Conservation (phyloP, 208 protist species). For the Leishmania martiniquensis region DNA sequence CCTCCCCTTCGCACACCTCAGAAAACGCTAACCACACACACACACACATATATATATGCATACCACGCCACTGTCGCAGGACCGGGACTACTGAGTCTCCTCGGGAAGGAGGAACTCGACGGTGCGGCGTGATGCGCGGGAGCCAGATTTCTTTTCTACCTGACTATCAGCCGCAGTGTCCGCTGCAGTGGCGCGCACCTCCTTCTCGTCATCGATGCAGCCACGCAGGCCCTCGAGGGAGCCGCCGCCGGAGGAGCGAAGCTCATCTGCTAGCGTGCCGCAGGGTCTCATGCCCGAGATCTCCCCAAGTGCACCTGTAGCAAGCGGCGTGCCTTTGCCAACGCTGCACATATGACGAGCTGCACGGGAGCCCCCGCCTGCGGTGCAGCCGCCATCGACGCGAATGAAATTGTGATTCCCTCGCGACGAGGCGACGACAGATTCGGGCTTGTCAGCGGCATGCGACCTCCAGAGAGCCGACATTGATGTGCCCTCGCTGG, state of each 20-base stretch:
- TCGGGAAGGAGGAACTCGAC: conserved; percentile 23
- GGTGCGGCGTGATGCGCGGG: conserved; percentile 8
- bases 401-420: background rate
- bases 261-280: conserved; percentile 12
- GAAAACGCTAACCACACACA: no score
- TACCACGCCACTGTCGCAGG: background rate
- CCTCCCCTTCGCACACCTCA: no score
- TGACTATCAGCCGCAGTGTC: background rate
- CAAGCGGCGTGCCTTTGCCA: background rate
- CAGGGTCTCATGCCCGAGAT: background rate
- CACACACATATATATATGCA: background rate
- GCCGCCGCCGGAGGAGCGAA: conserved; percentile 6
- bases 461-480: background rate
- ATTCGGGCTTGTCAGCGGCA: background rate
- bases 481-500: background rate
- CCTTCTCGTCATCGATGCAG: background rate
- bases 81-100: background rate
- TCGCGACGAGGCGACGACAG: background rate
- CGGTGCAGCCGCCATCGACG: background rate
- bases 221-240: background rate
- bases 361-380: background rate
- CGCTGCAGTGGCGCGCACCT: background rate
- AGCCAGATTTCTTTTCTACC: conserved; percentile 1
- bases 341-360: background rate
- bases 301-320: background rate